Evolutionary conservation across 805 yeast species (phyloP), one percentile per base, ranked within the genome.

Genomic region (Saturnispora zaruensis): DNA sequence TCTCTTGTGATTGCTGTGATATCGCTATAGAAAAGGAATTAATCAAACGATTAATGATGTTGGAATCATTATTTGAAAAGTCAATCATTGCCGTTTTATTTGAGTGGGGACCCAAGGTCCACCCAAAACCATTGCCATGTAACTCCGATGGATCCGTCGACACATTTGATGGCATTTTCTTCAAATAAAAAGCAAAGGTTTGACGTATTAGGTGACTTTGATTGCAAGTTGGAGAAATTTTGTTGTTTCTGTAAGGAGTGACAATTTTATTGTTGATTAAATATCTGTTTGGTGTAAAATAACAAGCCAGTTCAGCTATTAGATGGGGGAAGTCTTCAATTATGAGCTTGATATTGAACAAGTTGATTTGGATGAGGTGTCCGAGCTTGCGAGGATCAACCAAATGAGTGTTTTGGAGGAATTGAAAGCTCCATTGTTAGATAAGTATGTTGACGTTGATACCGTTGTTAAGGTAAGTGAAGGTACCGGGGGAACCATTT

Each of bases 1-100:
- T 46, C 45, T 61, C 67, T 14, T 51, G 59, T 5, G 70, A 59
- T 49, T 66, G 70, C 44, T 64, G 64, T 28, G 58, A 45, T 5
- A 70, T 66, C 43, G 73, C 73, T 41, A 57, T 56, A 9, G 64
- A 53, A 43, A 67, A 61, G 9, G 65, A 55, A 21, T 61, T 63
- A 18, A 64, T 41, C 18, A 64, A 47, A 37, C 66, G 52, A 24
- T 54, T 53, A 57, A 30, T 24, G 56, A 45, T 63, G 61, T 57
- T 21, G 57, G 49, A 5, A 63, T 61, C 50, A 53, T 53, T 32
- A 26, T 21, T 23, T 18, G 40, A 45, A 45, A 45, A 21, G 20
- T 25, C 36, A 30, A 42, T 8, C 13, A 21, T 20, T 28, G 38
- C 21, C 13, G 34, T 45, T 25, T 21, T 23, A 16, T 30, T 24